These are phyloP conservation scores for Rhododendron henanense DNA, from an alignment of 148 eudicot species.

Conservation along the genomic window DNA sequence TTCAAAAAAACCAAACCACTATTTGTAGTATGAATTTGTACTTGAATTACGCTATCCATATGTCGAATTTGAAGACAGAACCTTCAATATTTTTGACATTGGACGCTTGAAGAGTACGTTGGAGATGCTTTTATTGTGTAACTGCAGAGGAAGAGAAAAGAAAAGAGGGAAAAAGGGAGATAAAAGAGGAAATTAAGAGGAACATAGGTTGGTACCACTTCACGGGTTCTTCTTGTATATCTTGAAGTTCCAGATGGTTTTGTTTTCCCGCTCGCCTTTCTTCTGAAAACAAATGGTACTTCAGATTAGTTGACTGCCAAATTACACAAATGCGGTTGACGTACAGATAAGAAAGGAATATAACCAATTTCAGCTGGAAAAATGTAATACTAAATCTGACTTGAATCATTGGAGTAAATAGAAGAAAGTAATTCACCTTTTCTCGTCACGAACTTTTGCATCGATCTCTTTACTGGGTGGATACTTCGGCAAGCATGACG, in stretches of 20 bases:
- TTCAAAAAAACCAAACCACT: background rate
- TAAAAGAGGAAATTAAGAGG: constrained; percentile 2
- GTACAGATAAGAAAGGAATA: background rate
- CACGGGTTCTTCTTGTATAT: constrained; percentile 38
- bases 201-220: constrained; percentile 44
- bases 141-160: constrained; percentile 6
- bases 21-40: background rate
- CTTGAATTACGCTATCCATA: background rate
- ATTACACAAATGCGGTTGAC: background rate
- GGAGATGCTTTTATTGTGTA: background rate
- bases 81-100: background rate
- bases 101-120: background rate
- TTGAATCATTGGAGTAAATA: background rate
- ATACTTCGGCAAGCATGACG: constrained; percentile 78
- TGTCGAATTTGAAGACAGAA: background rate
- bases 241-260: constrained; percentile 47
- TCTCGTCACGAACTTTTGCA: constrained; percentile 60
- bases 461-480: constrained; percentile 85
- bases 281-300: constrained; percentile 33
- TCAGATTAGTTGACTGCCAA: background rate
- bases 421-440: constrained; percentile 42
- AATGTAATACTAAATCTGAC: background rate
- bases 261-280: constrained; percentile 25
- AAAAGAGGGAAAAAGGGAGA: background rate
- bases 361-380: background rate